phyloP scores from a whole-genome alignment of 2,329 filamentous ascomycete species.

The Pseudogymnoascus sp. region DNA sequence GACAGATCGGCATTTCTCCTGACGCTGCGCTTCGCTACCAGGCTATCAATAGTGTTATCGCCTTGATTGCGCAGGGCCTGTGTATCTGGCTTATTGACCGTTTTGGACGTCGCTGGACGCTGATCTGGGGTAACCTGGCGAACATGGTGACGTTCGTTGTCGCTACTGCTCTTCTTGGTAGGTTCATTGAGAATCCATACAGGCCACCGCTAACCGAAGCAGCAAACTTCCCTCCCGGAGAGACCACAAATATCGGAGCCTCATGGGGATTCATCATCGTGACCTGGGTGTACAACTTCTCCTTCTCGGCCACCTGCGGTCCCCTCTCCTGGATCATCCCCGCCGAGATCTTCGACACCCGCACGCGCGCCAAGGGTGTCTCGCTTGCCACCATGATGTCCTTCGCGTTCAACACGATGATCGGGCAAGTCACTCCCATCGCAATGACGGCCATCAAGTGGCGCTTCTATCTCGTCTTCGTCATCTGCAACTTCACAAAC shows the following conservation, averaged over 20 bases:
- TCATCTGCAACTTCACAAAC: slow-evolving; percentile 62
- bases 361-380: slow-evolving; percentile 67
- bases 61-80: slow-evolving; percentile 50
- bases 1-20: slow-evolving; percentile 50
- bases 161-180: slow-evolving; percentile 44
- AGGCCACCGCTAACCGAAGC: slow-evolving; percentile 8
- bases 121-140: slow-evolving; percentile 65
- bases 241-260: slow-evolving; percentile 44
- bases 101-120: slow-evolving; percentile 62
- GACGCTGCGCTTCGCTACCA: slow-evolving; percentile 56
- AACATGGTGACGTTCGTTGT: slow-evolving; percentile 70
- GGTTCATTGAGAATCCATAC: slow-evolving; percentile 10
- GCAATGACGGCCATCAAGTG: slow-evolving; percentile 41
- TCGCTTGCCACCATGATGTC: slow-evolving; percentile 66
- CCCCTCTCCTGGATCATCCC: slow-evolving; percentile 58
- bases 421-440: slow-evolving; percentile 60
- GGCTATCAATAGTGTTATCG: slow-evolving; percentile 57
- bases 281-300: slow-evolving; percentile 78
- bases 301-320: slow-evolving; percentile 63
- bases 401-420: slow-evolving; percentile 73
- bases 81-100: slow-evolving; percentile 60
- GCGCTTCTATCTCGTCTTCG: slow-evolving; percentile 50
- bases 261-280: slow-evolving; percentile 69
- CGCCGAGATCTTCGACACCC: slow-evolving; percentile 71
- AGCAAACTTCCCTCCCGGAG: slow-evolving; percentile 52